Conservation (phyloP, 176 grass and related monocot species). For the Poa annua region DNA sequence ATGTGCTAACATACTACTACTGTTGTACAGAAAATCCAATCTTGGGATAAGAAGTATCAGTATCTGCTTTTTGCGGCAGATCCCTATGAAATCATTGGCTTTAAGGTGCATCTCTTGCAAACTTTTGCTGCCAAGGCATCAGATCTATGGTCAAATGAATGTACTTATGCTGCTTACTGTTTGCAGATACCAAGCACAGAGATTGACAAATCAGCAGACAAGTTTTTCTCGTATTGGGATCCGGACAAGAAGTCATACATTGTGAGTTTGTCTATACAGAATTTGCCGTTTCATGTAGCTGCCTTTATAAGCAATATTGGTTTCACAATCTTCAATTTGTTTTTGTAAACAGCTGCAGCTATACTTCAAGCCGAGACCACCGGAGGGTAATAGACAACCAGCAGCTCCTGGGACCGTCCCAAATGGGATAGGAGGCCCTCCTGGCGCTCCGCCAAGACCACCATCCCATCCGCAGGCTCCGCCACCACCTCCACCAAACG, state of each 20-base stretch:
- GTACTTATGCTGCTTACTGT: background rate
- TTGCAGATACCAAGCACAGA: conserved; percentile 88
- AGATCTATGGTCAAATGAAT: background rate
- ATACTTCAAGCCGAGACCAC: conserved; percentile 84
- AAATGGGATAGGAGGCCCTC: conserved; percentile 63
- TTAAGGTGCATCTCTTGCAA: conserved; percentile 61
- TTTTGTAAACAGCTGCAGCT: conserved; percentile 69
- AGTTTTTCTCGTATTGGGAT: conserved; percentile 98
- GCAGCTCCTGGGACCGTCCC: conserved; percentile 62
- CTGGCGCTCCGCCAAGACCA: conserved; percentile 66
- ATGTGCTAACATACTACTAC: conserved; percentile 34
- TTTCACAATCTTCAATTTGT: background rate
- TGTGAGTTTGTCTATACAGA: conserved; percentile 41
- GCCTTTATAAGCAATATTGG: conserved; percentile 3
- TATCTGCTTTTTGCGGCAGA: conserved; percentile 94
- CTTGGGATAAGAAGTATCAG: conserved; percentile 87
- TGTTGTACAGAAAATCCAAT: conserved; percentile 72
- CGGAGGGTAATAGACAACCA: conserved; percentile 72
- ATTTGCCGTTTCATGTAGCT: conserved; percentile 12
- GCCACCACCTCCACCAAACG: conserved; percentile 59
- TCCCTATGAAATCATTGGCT: conserved; percentile 85
- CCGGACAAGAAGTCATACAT: conserved; percentile 93
- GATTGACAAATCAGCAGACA: conserved; percentile 84
- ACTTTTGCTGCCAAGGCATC: conserved; percentile 14
- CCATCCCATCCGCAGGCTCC: conserved; percentile 71